Conservation (phyloP, 2,329 filamentous ascomycete genomes). For the Ophiostoma quercus region DNA sequence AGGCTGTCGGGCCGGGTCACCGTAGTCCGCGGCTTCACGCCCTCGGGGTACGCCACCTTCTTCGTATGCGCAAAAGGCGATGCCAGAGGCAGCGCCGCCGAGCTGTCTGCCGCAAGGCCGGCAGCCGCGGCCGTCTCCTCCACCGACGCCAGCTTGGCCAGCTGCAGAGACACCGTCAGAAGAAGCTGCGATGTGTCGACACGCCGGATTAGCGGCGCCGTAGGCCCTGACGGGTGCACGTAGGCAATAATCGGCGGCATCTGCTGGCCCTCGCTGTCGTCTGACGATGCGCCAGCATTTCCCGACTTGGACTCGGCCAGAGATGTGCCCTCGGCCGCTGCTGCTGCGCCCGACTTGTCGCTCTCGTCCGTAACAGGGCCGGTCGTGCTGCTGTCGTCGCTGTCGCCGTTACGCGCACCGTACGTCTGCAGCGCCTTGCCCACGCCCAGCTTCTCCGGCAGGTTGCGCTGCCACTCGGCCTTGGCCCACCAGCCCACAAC, state of each 20-base stretch:
- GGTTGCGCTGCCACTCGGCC: slow-evolving; percentile 78
- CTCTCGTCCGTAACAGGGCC: slow-evolving; percentile 30
- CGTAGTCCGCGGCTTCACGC: slow-evolving; percentile 72
- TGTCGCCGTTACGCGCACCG: slow-evolving; percentile 9
- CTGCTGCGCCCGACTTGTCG: not conserved
- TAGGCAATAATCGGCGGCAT: slow-evolving; percentile 77
- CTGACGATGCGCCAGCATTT: not conserved
- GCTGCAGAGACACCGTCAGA: slow-evolving; percentile 72
- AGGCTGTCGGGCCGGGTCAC: slow-evolving; percentile 78
- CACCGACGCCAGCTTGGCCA: slow-evolving; percentile 74
- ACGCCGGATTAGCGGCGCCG: slow-evolving; percentile 68
- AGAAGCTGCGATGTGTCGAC: slow-evolving; percentile 84
- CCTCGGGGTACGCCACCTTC: slow-evolving; percentile 79
- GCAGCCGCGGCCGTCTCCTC: slow-evolving; percentile 53
- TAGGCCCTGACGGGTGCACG: slow-evolving; percentile 57
- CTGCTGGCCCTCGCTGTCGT: slow-evolving; percentile 26
- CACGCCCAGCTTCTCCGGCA: slow-evolving; percentile 72
- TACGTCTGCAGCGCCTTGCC: slow-evolving; percentile 51
- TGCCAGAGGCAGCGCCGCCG: slow-evolving; percentile 52
- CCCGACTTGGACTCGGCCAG: not conserved
- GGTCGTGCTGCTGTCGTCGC: slow-evolving; percentile 28
- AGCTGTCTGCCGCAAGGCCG: slow-evolving; percentile 72
- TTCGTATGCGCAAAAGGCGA: slow-evolving; percentile 71
- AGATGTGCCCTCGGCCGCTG: not conserved
- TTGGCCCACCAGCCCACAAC: slow-evolving; percentile 95